Percentiles rank a stretch among this genome's conserved stretches.
These are phyloP conservation scores for Pleurotus pulmonarius DNA, from an alignment of 768 basidiomycete genomes.

Conservation along the genomic window DNA sequence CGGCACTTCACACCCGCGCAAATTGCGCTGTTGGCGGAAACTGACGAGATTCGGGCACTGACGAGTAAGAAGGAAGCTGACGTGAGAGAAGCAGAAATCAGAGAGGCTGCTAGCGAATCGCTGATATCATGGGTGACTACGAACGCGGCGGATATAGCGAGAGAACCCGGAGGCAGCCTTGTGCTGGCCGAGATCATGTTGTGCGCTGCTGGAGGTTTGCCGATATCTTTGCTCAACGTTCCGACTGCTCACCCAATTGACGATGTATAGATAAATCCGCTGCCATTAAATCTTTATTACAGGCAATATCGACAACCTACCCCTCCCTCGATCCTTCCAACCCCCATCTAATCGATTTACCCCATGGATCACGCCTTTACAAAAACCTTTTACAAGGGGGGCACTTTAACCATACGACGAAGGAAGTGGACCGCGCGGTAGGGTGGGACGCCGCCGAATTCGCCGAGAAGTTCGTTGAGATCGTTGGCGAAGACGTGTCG, in stretches of 20 bases:
- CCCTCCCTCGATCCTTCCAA: slow-evolving; percentile 44
- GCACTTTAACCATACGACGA: slow-evolving; percentile 68
- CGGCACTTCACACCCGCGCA: slow-evolving; percentile 87
- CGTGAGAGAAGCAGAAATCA: slow-evolving; percentile 65
- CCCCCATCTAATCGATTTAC: slow-evolving; percentile 74
- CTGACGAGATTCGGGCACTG: slow-evolving; percentile 57
- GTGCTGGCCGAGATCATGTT: slow-evolving; percentile 82
- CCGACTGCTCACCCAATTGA: not conserved
- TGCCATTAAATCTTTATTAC: slow-evolving; percentile 58
- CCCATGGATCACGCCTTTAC: slow-evolving; percentile 81
- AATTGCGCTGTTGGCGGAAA: slow-evolving; percentile 67
- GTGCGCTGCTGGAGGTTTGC: slow-evolving; percentile 76
- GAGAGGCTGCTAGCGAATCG: slow-evolving; percentile 67
- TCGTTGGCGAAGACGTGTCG: slow-evolving; percentile 48
- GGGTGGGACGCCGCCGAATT: slow-evolving; percentile 59
- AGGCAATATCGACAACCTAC: slow-evolving; percentile 51
- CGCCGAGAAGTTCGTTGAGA: slow-evolving; percentile 51
- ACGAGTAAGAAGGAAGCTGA: slow-evolving; percentile 83
- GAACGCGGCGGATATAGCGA: slow-evolving; percentile 55
- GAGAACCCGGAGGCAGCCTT: slow-evolving; percentile 79
- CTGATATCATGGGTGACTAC: slow-evolving; percentile 69
- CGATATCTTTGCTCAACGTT: not conserved
- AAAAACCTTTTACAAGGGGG: slow-evolving; percentile 90
- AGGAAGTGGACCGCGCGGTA: slow-evolving; percentile 46
- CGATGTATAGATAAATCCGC: slow-evolving; percentile 58